Percentiles rank a stretch among this genome's conserved stretches.
These are phyloP conservation scores for Trichoderma polysporum DNA, from an alignment of 2,329 filamentous ascomycete species.

Conservation along the genomic window DNA sequence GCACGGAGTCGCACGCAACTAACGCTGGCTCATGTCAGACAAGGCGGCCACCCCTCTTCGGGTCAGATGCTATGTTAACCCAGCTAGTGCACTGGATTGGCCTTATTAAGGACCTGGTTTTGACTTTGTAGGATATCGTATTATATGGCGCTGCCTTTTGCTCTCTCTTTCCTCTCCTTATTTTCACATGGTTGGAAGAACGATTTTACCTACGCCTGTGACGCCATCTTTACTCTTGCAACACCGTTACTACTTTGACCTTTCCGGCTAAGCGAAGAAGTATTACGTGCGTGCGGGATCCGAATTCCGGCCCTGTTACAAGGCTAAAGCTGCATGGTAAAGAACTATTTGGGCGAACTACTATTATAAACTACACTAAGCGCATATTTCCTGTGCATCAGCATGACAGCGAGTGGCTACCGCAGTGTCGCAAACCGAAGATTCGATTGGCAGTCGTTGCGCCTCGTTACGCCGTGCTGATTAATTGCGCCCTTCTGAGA, in stretches of 20 bases:
- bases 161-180: background rate
- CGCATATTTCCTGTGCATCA: background rate
- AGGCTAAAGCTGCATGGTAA: conserved; percentile 4
- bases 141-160: background rate
- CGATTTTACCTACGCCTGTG: background rate
- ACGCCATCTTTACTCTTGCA: conserved; percentile 3
- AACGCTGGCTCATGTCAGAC: conserved; percentile 14
- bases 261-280: background rate
- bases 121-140: background rate
- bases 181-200: background rate
- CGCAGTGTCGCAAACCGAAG: background rate
- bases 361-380: background rate
- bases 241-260: background rate
- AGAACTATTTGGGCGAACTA: background rate
- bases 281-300: background rate
- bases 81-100: background rate
- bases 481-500: conserved; percentile 39
- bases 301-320: background rate
- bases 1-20: background rate
- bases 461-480: conserved; percentile 30
- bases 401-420: background rate
- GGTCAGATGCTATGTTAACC: background rate
- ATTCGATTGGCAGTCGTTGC: background rate
- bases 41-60: conserved; percentile 4
- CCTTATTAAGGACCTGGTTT: background rate